These are phyloP conservation scores for Pseudogymnoascus sp. DNA, from an alignment of 2,329 filamentous ascomycete genomes.

Conservation along the genomic window DNA sequence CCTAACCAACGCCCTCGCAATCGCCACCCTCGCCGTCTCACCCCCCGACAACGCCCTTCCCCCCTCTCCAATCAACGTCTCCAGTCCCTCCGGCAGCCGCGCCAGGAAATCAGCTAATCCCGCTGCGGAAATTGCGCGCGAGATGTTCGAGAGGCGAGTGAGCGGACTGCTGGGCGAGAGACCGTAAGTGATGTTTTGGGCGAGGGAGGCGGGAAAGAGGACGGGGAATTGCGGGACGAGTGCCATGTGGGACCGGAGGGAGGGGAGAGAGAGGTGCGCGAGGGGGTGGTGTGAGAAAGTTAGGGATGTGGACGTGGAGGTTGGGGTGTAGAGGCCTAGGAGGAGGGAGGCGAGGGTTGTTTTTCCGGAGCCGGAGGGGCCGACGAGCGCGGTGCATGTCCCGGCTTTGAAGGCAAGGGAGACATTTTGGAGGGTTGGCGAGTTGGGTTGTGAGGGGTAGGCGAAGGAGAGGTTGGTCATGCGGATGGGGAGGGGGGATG, in stretches of 20 bases:
- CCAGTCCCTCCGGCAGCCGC: slow-evolving; percentile 58
- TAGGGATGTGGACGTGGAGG: slow-evolving; percentile 30
- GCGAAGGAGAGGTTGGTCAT: slow-evolving; percentile 45
- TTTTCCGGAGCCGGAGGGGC: slow-evolving; percentile 80
- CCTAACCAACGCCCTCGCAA: slow-evolving; percentile 52
- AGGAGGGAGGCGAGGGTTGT: slow-evolving; percentile 73
- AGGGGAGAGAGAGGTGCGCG: slow-evolving; percentile 27
- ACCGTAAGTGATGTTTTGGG: slow-evolving; percentile 42
- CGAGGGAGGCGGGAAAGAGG: slow-evolving; percentile 36
- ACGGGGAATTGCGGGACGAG: slow-evolving; percentile 20
- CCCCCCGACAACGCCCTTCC: slow-evolving; percentile 70
- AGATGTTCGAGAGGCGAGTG: slow-evolving; percentile 31
- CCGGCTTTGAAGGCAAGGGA: slow-evolving; percentile 55
- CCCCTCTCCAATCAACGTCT: slow-evolving; percentile 63
- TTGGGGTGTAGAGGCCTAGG: slow-evolving; percentile 56
- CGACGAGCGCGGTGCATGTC: slow-evolving; percentile 70
- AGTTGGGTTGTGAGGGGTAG: slow-evolving; percentile 54
- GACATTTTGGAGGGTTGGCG: slow-evolving; percentile 52
- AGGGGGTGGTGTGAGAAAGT: slow-evolving; percentile 33
- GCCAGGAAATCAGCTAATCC: slow-evolving; percentile 51
- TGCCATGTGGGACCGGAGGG: slow-evolving; percentile 19
- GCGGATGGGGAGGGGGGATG: not conserved
- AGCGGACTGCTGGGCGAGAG: slow-evolving; percentile 52
- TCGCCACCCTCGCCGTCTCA: slow-evolving; percentile 69
- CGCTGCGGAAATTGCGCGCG: slow-evolving; percentile 46